Evolutionary conservation across 2,329 filamentous ascomycete genomes (phyloP).

Genomic region (Stagonosporopsis vannaccii): DNA sequence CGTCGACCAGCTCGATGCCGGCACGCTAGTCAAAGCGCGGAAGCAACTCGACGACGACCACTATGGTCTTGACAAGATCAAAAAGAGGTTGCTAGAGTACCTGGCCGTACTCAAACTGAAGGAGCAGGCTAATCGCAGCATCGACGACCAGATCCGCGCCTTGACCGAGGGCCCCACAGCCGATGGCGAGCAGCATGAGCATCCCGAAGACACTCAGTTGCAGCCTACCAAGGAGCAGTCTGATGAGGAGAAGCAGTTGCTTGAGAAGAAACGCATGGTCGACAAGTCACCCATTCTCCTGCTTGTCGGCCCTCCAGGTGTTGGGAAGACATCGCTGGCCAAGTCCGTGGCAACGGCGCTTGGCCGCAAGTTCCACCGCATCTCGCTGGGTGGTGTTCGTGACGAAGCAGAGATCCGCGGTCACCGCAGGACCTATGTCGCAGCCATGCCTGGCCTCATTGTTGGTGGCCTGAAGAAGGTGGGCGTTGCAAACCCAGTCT

Average conservation of each 20-base stretch:
- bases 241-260: conserved; percentile 70
- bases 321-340: conserved; percentile 94
- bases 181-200: conserved; percentile 46
- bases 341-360: conserved; percentile 91
- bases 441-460: conserved; percentile 96
- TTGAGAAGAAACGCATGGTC: conserved; percentile 82
- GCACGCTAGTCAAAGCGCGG: conserved; percentile 79
- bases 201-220: conserved; percentile 49
- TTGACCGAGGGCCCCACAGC: conserved; percentile 55
- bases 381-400: conserved; percentile 92
- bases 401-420: conserved; percentile 98
- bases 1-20: conserved; percentile 82
- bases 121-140: conserved; percentile 83
- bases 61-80: conserved; percentile 95
- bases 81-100: conserved; percentile 95
- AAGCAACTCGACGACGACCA: conserved; percentile 96
- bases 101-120: conserved; percentile 95
- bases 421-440: conserved; percentile 93
- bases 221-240: conserved; percentile 49
- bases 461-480: conserved; percentile 95
- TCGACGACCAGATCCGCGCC: conserved; percentile 77
- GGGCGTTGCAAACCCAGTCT: conserved; percentile 92
- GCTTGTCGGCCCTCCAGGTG: conserved; percentile 89
- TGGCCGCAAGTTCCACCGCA: conserved; percentile 94
- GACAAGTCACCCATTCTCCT: conserved; percentile 97